Percentiles rank a stretch among this genome's conserved stretches.
Conservation (phyloP, 2,329 filamentous ascomycete species). For the Alternaria brassicae region DNA sequence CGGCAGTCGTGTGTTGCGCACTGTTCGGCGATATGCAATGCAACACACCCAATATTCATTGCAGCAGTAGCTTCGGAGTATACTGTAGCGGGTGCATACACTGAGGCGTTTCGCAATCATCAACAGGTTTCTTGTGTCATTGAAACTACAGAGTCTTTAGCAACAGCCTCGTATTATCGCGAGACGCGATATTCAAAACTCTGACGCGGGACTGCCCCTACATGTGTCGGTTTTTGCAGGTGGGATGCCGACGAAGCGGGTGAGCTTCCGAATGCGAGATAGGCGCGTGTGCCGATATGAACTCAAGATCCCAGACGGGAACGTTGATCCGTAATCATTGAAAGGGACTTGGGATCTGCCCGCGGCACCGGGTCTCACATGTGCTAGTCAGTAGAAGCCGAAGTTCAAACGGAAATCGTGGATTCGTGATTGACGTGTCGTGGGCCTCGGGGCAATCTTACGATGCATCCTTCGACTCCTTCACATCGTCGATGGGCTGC, state of each 20-base stretch:
- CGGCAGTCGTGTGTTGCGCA: slow-evolving; percentile 7
- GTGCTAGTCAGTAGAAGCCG: slow-evolving; percentile 24
- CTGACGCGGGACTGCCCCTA: slow-evolving; percentile 1
- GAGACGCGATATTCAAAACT: slow-evolving; percentile 5
- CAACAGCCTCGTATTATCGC: not conserved
- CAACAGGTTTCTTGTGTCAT: slow-evolving; percentile 1
- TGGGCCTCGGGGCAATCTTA: slow-evolving; percentile 18
- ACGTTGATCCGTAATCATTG: slow-evolving; percentile 12
- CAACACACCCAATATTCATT: slow-evolving; percentile 25
- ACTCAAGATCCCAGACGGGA: slow-evolving; percentile 8
- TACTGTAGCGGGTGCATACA: slow-evolving; percentile 23
- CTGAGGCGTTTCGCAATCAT: not conserved
- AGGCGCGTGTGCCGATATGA: slow-evolving; percentile 14
- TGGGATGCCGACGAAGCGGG: slow-evolving; percentile 9
- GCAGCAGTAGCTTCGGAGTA: slow-evolving; percentile 34
- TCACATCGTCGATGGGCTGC: slow-evolving; percentile 14
- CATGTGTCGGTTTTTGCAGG: slow-evolving; percentile 13
- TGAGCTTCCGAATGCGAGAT: slow-evolving; percentile 13
- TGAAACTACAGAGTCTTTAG: slow-evolving; percentile 6
- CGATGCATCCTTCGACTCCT: slow-evolving; percentile 15
- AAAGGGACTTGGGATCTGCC: slow-evolving; percentile 16
- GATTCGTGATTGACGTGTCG: slow-evolving; percentile 21
- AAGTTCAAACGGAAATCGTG: slow-evolving; percentile 26
- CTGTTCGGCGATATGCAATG: slow-evolving; percentile 16
- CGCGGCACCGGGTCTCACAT: slow-evolving; percentile 21